These are phyloP conservation scores for Chrysanthemum seticuspe DNA, from an alignment of 129 eudicot species.

Conservation along the genomic window DNA sequence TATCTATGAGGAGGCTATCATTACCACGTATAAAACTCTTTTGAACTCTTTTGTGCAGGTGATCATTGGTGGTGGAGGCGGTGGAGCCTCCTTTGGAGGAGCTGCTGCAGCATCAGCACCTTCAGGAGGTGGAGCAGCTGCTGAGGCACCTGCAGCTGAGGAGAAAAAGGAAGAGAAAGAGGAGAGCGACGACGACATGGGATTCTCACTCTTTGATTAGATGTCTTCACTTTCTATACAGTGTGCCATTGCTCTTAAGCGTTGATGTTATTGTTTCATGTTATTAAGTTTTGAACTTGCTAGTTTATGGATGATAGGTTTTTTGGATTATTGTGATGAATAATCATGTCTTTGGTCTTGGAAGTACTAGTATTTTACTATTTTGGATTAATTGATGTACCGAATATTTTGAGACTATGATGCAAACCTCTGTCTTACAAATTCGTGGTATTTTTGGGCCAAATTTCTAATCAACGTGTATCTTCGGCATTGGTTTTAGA, in stretches of 20 bases:
- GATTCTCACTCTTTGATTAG: constrained; percentile 84
- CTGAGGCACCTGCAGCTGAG: constrained; percentile 69
- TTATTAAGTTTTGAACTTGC: constrained; percentile 27
- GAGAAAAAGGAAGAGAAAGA: constrained; percentile 82
- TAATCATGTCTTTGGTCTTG: constrained; percentile 7
- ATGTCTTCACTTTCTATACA: background rate
- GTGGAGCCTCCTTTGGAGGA: constrained; percentile 54
- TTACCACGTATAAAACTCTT: background rate
- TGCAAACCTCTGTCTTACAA: background rate
- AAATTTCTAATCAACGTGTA: too few relatives aligned
- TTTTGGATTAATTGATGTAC: too few relatives aligned
- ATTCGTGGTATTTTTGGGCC: background rate
- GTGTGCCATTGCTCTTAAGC: constrained; percentile 1
- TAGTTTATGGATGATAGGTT: background rate
- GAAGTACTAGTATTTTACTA: background rate
- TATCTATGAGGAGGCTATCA: too few relatives aligned
- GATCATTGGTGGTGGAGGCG: constrained; percentile 79
- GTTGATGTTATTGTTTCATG: background rate
- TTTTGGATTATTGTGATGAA: constrained; percentile 20
- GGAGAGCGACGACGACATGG: constrained; percentile 67
- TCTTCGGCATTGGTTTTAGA: too few relatives aligned
- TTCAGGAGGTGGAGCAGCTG: constrained; percentile 56
- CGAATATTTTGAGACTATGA: background rate
- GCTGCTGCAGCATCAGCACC: constrained; percentile 72
- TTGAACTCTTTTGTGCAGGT: constrained; percentile 25